These are phyloP conservation scores for Ceratocystis cacaofunesta DNA, from an alignment of 2,329 filamentous ascomycete species.

Conservation along the genomic window DNA sequence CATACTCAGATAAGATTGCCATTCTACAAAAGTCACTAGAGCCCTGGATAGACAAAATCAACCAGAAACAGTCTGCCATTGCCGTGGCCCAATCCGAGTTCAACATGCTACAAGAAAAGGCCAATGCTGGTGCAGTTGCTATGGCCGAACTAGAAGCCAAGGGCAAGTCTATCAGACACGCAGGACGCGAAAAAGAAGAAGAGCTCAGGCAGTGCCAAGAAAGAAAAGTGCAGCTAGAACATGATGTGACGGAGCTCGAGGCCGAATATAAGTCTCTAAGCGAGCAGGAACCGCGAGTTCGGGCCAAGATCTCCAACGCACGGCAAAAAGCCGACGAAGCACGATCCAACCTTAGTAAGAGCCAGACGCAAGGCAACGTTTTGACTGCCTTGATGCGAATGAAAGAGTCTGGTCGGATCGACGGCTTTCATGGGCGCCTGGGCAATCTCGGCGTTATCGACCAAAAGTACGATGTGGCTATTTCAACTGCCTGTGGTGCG, in stretches of 20 bases:
- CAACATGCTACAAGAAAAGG: slow-evolving; percentile 77
- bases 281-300: slow-evolving; percentile 66
- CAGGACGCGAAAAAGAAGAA: slow-evolving; percentile 51
- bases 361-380: slow-evolving; percentile 85
- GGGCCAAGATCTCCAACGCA: slow-evolving; percentile 72
- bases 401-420: slow-evolving; percentile 89
- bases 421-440: slow-evolving; percentile 89
- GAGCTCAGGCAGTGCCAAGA: slow-evolving; percentile 64
- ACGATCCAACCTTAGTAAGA: slow-evolving; percentile 73
- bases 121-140: slow-evolving; percentile 71
- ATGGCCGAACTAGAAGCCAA: slow-evolving; percentile 73
- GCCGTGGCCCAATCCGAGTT: slow-evolving; percentile 91
- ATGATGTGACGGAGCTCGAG: slow-evolving; percentile 58
- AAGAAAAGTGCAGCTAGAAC: slow-evolving; percentile 56
- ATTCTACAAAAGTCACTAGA: slow-evolving; percentile 86
- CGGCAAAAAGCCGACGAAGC: slow-evolving; percentile 95
- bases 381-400: slow-evolving; percentile 83
- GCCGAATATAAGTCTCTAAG: slow-evolving; percentile 57
- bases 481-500: slow-evolving; percentile 83
- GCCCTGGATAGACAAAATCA: slow-evolving; percentile 94
- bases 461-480: slow-evolving; percentile 88
- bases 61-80: slow-evolving; percentile 85
- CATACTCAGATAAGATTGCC: slow-evolving; percentile 82
- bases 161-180: slow-evolving; percentile 56
- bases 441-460: slow-evolving; percentile 92